A percentile compares a stretch with the other conserved stretches of the same genome.
Conservation (phyloP, 306 rosid genomes). For the Acacia melanoxylon region DNA sequence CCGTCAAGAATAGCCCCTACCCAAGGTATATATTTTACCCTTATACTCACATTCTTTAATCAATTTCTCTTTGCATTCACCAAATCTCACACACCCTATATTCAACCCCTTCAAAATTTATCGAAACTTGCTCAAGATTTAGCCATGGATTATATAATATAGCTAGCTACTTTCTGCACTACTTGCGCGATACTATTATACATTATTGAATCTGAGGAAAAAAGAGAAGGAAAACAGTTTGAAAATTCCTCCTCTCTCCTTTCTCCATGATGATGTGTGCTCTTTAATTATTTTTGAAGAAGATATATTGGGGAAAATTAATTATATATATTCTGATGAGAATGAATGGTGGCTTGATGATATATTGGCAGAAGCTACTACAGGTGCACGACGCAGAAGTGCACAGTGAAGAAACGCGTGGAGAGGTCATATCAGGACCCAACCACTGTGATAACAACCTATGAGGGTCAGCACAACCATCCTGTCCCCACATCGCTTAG, state of each 20-base stretch:
- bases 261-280: too few species aligned
- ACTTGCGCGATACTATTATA: neutral
- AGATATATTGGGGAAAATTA: too few species aligned
- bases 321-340: too few species aligned
- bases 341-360: neutral
- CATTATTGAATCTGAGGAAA: too few species aligned
- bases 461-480: constrained; percentile 91
- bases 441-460: constrained; percentile 75
- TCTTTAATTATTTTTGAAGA: too few species aligned
- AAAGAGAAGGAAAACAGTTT: too few species aligned
- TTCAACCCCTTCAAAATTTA: neutral
- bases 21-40: constrained; percentile 51
- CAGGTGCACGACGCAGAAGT: constrained; percentile 84
- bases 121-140: neutral
- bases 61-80: neutral
- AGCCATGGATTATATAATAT: too few species aligned
- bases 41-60: neutral
- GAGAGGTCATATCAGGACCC: constrained; percentile 83
- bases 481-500: constrained; percentile 76
- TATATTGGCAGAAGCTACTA: constrained; percentile 68
- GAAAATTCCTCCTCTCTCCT: too few species aligned
- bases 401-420: constrained; percentile 86
- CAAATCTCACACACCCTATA: neutral
- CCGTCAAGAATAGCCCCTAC: constrained; percentile 85
- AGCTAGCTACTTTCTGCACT: neutral